Conservation (phyloP, 1,284 basidiomycete genomes). For the Volvariella surrecta region DNA sequence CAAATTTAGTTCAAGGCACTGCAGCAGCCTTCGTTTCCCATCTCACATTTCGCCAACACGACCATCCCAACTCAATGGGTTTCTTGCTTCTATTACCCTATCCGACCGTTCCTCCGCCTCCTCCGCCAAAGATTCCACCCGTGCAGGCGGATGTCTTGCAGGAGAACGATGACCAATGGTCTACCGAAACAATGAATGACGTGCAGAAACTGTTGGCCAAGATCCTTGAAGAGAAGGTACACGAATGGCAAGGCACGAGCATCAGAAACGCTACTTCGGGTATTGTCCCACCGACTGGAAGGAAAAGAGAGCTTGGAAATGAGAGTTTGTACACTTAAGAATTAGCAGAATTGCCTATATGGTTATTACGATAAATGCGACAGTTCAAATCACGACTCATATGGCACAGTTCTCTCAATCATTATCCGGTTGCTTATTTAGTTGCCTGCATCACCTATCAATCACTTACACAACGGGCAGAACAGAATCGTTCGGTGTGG, state of each 20-base stretch:
- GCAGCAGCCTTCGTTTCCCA: conserved; percentile 45
- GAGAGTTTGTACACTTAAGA: neutral
- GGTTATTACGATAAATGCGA: no score
- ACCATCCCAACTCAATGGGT: conserved; percentile 10
- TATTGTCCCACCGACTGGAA: neutral
- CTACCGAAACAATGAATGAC: conserved; percentile 22
- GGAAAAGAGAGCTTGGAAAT: conserved; percentile 5
- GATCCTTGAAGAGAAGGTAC: conserved; percentile 15
- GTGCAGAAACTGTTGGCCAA: conserved; percentile 27
- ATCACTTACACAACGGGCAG: no score
- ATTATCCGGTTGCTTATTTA: no score
- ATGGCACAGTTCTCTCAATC: no score
- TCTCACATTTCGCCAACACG: conserved; percentile 12
- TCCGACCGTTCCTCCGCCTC: conserved; percentile 29
- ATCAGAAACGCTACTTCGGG: no score
- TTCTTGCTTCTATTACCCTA: conserved; percentile 44
- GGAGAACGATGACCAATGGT: conserved; percentile 27
- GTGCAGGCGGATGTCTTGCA: conserved; percentile 20
- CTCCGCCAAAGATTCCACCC: conserved; percentile 27
- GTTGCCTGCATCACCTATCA: no score
- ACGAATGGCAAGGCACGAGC: conserved; percentile 6
- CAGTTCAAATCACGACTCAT: no score
- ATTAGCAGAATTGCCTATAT: no score
- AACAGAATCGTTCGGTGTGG: no score
- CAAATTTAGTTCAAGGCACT: conserved; percentile 50